Percentiles rank a stretch among this genome's conserved stretches.
phyloP scores from a whole-genome alignment of 164 flowering plant species.

The Stephania cephalantha region DNA sequence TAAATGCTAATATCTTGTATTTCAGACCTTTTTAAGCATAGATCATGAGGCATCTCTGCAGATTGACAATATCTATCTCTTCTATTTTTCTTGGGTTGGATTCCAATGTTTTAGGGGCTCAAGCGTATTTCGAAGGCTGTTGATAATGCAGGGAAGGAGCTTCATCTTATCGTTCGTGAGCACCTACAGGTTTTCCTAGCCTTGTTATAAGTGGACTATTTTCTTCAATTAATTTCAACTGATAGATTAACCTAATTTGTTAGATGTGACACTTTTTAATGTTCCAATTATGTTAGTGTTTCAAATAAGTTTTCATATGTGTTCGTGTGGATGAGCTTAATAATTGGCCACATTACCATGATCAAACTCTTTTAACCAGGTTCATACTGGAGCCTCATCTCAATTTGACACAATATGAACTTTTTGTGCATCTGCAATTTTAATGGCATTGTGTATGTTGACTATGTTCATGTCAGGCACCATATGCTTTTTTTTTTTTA shows the following conservation, averaged over 20 bases:
- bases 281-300: background rate
- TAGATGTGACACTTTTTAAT: background rate
- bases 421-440: too few species aligned
- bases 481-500: too few species aligned
- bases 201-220: slow-evolving; percentile 1
- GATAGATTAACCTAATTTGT: background rate
- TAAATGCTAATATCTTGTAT: slow-evolving; percentile 9
- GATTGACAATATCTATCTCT: background rate
- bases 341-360: background rate
- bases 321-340: background rate
- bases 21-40: background rate
- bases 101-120: slow-evolving; percentile 45
- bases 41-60: background rate
- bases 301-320: background rate
- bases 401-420: too few species aligned
- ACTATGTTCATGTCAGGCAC: too few species aligned
- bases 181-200: slow-evolving; percentile 65
- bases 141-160: slow-evolving; percentile 80
- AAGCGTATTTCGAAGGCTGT: slow-evolving; percentile 74
- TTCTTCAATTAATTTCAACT: background rate
- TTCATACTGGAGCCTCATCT: too few species aligned
- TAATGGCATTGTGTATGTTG: too few species aligned
- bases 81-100: background rate
- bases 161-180: slow-evolving; percentile 68
- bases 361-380: too few species aligned